These are phyloP conservation scores for Dillenia suffruticosa DNA, from an alignment of 164 flowering plant species.

Conservation along the genomic window DNA sequence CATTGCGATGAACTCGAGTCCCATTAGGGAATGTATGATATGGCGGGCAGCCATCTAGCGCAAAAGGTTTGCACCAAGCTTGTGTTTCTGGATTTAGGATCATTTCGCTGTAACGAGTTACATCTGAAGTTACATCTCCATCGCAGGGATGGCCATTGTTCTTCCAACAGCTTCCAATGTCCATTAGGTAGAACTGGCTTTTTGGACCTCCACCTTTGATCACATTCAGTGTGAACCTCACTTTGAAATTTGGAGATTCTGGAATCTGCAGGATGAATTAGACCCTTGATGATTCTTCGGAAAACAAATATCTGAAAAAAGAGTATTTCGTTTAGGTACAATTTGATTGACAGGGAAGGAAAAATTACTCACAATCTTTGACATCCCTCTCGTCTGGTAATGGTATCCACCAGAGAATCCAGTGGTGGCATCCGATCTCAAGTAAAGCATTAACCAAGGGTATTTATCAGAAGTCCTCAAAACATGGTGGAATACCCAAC, in stretches of 20 bases:
- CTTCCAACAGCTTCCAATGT: constrained; percentile 51
- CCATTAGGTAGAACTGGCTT: constrained; percentile 42
- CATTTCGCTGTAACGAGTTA: constrained; percentile 71
- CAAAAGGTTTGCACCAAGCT: constrained; percentile 43
- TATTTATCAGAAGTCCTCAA: constrained; percentile 63
- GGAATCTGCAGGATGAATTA: constrained; percentile 19
- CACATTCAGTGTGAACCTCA: constrained; percentile 29
- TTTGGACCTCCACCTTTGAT: constrained; percentile 29
- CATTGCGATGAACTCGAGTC: constrained; percentile 42
- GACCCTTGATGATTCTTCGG: neutral
- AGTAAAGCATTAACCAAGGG: constrained; percentile 81
- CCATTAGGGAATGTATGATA: constrained; percentile 51
- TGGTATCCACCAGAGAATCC: constrained; percentile 76
- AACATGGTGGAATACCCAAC: constrained; percentile 60
- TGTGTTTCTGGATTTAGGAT: constrained; percentile 47
- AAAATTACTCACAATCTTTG: constrained; percentile 48
- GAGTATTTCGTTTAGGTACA: neutral
- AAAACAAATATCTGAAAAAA: too few species aligned
- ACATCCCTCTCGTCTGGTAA: constrained; percentile 56
- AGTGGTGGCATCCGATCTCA: constrained; percentile 53
- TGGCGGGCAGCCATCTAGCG: constrained; percentile 44
- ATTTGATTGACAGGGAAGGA: neutral
- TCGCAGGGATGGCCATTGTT: constrained; percentile 51
- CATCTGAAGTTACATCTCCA: constrained; percentile 54
- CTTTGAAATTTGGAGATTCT: constrained; percentile 36